Evolutionary conservation across 768 basidiomycete species (phyloP), one percentile per base, ranked within the genome.

Genomic region (Terana coerulea): DNA sequence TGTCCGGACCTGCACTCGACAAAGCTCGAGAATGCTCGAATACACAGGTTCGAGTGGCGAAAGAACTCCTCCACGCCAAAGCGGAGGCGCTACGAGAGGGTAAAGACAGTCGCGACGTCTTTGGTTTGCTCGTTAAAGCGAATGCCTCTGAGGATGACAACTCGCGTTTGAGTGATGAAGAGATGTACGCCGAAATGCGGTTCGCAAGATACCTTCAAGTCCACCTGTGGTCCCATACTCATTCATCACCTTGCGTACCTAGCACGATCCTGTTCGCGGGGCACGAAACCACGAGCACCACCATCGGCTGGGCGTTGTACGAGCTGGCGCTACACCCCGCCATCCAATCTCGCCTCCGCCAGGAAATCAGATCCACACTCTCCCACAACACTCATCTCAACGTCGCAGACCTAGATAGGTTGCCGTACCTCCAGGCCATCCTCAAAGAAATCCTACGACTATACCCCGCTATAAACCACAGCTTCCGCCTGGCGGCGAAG

Each of bases 241-340:
- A n/a, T n/a, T n/a, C n/a, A 24, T 9, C 15, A 11, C 25, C 17
- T 26, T 8, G 7, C 40, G 19, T 10, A 12, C 12, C 34, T 39
- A 63, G 62, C 29, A 64, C 62, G 11, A 59, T 67, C 40, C 60
- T 70, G 33, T 54, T 66, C 21, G 65, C 65, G 3, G 69, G 69
- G 2, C 68, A 86, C 61, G 85, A 84, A 62, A 86, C 84, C 3
- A 81, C 78, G 44, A 75, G 84, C 3, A 79, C 74, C 31, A 72
- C 76, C 1, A 47, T 84, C 26, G 72, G 74, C 49, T 90, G 84
- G 83, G 73, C 78, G 6, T 65, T 90, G 7, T 70, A 83, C 49
- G 81, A 84, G 57, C 72, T 92, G 3, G 76, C 83, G 3, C 75
- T 71, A 34, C 67, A 81, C 54, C 81, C 77, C 0, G 70, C 79